These are phyloP conservation scores for Panicum virgatum DNA, from an alignment of 202 grass and related monocot species.

Conservation along the genomic window DNA sequence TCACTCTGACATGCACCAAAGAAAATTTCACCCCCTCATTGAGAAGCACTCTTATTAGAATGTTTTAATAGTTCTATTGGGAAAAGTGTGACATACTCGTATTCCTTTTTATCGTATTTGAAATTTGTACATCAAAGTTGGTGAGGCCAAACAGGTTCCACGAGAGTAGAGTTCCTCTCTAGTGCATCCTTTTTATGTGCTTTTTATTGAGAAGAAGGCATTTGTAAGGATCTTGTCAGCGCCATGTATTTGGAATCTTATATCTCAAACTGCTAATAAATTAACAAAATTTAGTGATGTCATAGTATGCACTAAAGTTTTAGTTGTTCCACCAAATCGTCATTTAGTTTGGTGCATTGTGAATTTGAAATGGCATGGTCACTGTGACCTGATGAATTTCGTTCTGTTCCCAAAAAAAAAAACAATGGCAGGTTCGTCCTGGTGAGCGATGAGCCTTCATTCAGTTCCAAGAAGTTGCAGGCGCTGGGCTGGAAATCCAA, in stretches of 20 bases:
- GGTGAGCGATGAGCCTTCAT: constrained; percentile 29
- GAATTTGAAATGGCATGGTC: neutral
- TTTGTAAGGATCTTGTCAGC: neutral
- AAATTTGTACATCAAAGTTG: too few species aligned
- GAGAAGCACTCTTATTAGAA: neutral
- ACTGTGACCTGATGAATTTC: neutral
- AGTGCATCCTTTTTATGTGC: too few species aligned
- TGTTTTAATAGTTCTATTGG: neutral
- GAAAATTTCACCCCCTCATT: neutral
- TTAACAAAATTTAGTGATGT: neutral
- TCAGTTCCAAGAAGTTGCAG: constrained; percentile 61
- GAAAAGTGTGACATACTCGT: neutral
- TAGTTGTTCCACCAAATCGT: neutral
- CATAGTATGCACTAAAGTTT: neutral
- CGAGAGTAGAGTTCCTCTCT: too few species aligned
- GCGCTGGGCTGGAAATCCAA: constrained; percentile 63
- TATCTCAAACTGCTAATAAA: neutral
- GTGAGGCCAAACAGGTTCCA: too few species aligned
- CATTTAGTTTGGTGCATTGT: neutral
- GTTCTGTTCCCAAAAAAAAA: neutral
- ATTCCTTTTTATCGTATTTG: neutral
- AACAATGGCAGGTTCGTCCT: constrained; percentile 48
- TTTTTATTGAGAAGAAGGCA: too few species aligned
- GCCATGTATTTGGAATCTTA: neutral
- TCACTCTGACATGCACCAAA: too few species aligned